Evolutionary conservation across 2,329 filamentous ascomycete species (phyloP).

Genomic region (Alternaria sp.): DNA sequence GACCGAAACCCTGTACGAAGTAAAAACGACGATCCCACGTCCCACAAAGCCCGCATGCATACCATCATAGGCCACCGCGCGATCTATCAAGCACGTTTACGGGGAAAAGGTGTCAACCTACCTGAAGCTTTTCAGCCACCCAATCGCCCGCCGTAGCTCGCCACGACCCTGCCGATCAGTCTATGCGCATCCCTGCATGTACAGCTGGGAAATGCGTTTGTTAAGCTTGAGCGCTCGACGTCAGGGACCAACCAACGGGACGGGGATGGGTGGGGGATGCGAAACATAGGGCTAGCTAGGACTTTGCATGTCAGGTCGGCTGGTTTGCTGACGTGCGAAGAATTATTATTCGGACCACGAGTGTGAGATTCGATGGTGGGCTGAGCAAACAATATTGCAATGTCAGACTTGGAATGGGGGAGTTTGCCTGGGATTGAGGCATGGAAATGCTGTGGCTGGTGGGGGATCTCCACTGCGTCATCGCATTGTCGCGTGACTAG

Average conservation of each 20-base stretch:
- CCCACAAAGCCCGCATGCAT: neutral
- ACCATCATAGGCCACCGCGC: neutral
- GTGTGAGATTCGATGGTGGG: neutral
- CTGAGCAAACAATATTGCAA: neutral
- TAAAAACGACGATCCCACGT: neutral
- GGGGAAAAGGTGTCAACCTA: neutral
- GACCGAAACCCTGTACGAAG: neutral
- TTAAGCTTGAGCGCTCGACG: neutral
- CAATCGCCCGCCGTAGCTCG: slow-evolving; percentile 10
- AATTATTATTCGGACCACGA: neutral
- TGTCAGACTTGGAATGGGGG: neutral
- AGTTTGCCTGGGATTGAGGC: neutral
- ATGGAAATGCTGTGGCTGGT: neutral
- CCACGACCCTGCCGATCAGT: slow-evolving; percentile 15
- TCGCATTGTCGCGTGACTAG: neutral
- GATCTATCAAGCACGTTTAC: neutral
- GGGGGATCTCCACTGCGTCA: slow-evolving; percentile 1
- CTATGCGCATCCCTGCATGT: slow-evolving; percentile 9
- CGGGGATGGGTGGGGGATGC: neutral
- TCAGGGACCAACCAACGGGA: neutral
- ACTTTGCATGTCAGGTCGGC: neutral
- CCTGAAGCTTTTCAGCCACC: slow-evolving; percentile 6
- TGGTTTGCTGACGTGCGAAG: neutral
- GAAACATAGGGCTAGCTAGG: neutral
- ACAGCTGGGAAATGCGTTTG: neutral